A percentile compares a stretch with the other conserved stretches of the same genome.
phyloP scores from a whole-genome alignment of 225 moss, liverwort and hornwort genomes.

The Polytrichum commune region DNA sequence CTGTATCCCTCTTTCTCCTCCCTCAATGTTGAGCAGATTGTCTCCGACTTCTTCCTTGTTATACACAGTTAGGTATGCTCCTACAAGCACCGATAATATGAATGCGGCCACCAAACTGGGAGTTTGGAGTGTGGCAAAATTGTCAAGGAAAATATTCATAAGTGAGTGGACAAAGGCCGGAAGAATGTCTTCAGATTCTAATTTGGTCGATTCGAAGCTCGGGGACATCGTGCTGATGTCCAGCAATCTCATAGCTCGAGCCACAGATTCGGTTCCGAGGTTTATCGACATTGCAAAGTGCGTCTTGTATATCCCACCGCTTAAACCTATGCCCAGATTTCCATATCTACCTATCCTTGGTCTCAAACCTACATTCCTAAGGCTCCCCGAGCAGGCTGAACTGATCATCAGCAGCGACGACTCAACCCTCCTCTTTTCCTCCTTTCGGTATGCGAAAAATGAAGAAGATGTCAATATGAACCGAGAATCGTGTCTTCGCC shows the following conservation, averaged over 20 bases:
- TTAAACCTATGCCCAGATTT: too few species aligned
- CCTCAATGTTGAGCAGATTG: background rate
- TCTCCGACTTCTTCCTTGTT: slow-evolving; percentile 1
- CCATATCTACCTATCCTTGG: background rate
- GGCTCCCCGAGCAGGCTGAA: background rate
- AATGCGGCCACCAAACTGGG: slow-evolving; percentile 16
- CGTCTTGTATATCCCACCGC: background rate
- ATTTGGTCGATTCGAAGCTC: slow-evolving; percentile 15
- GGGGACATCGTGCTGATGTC: slow-evolving; percentile 4
- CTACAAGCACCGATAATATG: slow-evolving; percentile 22
- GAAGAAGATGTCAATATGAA: background rate
- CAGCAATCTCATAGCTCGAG: background rate
- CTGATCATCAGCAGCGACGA: background rate
- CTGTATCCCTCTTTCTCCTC: background rate
- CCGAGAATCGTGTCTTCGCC: background rate
- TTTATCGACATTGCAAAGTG: background rate
- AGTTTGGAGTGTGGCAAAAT: slow-evolving; percentile 7
- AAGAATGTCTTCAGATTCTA: background rate
- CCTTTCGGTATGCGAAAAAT: background rate
- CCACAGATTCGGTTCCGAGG: background rate
- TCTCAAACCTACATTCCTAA: slow-evolving; percentile 1
- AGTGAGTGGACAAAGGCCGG: background rate
- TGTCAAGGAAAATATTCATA: slow-evolving; percentile 12
- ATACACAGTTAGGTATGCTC: slow-evolving; percentile 14
- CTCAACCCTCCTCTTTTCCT: background rate